These are phyloP conservation scores for Diaporthe citrichinensis DNA, from an alignment of 2,329 filamentous ascomycete genomes.

Conservation along the genomic window DNA sequence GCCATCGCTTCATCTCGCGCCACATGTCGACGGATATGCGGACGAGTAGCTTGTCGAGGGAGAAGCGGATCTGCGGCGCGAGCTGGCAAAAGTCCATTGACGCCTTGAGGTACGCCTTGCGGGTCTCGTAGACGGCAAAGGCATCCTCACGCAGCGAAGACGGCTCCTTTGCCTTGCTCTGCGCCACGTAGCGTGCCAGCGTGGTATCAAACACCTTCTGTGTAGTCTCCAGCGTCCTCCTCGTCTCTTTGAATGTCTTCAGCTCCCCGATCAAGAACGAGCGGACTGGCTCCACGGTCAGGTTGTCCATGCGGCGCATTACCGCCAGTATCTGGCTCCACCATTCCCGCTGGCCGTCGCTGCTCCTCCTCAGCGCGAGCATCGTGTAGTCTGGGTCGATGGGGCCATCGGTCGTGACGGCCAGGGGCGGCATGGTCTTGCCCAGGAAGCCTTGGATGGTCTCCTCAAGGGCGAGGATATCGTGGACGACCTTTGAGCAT, in stretches of 20 bases:
- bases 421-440: slow-evolving; percentile 79
- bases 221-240: slow-evolving; percentile 80
- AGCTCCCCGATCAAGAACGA: slow-evolving; percentile 85
- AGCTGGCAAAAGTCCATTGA: slow-evolving; percentile 94
- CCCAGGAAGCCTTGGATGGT: slow-evolving; percentile 83
- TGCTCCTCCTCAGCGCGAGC: slow-evolving; percentile 85
- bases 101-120: slow-evolving; percentile 90
- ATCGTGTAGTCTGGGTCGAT: slow-evolving; percentile 97
- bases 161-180: slow-evolving; percentile 94
- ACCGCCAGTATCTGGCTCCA: slow-evolving; percentile 83
- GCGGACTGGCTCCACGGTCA: slow-evolving; percentile 86
- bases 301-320: slow-evolving; percentile 82
- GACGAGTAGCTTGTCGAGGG: slow-evolving; percentile 89
- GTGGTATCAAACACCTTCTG: slow-evolving; percentile 89
- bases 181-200: slow-evolving; percentile 84
- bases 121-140: slow-evolving; percentile 93
- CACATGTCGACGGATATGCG: slow-evolving; percentile 88
- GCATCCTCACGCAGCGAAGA: slow-evolving; percentile 94
- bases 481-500: slow-evolving; percentile 69
- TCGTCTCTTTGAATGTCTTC: slow-evolving; percentile 86
- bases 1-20: slow-evolving; percentile 83
- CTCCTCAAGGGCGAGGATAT: slow-evolving; percentile 82
- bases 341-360: slow-evolving; percentile 88
- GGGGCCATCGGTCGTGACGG: slow-evolving; percentile 80
- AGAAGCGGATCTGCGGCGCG: slow-evolving; percentile 86